phyloP scores from a whole-genome alignment of 1,284 basidiomycete species.

The Pascua sp. region DNA sequence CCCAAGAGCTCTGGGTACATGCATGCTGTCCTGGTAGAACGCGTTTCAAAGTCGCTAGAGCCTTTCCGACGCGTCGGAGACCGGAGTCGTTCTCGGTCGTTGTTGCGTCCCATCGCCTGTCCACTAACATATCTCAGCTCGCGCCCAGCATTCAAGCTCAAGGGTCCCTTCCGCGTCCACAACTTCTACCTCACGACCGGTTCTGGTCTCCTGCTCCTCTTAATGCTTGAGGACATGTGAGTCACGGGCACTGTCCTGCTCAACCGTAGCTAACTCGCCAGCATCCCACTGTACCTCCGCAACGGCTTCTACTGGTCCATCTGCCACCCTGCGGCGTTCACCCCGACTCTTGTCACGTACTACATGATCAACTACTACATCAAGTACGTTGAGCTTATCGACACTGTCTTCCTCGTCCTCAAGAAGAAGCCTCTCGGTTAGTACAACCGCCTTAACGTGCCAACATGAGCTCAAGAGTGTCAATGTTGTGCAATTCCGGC shows the following conservation, averaged over 20 bases:
- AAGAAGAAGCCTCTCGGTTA: slow-evolving; percentile 95
- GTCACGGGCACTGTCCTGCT: slow-evolving; percentile 10
- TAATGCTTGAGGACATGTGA: slow-evolving; percentile 85
- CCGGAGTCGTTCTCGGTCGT: no score
- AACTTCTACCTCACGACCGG: slow-evolving; percentile 83
- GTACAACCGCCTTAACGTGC: slow-evolving; percentile 28
- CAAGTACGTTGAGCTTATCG: slow-evolving; percentile 89
- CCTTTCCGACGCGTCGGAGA: no score
- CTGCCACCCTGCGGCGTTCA: slow-evolving; percentile 77
- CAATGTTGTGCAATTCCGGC: no score
- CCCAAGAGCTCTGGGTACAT: no score
- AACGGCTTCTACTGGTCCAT: slow-evolving; percentile 72
- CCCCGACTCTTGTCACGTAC: slow-evolving; percentile 82
- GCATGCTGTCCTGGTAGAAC: no score
- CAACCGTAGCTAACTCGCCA: slow-evolving; percentile 16
- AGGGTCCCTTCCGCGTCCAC: slow-evolving; percentile 83
- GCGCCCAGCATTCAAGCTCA: slow-evolving; percentile 71
- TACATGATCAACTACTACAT: slow-evolving; percentile 99
- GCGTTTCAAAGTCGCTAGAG: no score
- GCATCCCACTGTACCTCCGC: slow-evolving; percentile 66
- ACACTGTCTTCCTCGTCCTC: slow-evolving; percentile 94
- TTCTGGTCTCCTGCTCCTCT: slow-evolving; percentile 71
- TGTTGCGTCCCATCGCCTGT: no score
- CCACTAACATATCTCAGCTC: slow-evolving; percentile 42
- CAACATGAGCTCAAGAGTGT: background rate